Evolutionary conservation across 768 basidiomycete species (phyloP), one percentile per base, ranked within the genome.

Genomic region (Suillus alpinus): DNA sequence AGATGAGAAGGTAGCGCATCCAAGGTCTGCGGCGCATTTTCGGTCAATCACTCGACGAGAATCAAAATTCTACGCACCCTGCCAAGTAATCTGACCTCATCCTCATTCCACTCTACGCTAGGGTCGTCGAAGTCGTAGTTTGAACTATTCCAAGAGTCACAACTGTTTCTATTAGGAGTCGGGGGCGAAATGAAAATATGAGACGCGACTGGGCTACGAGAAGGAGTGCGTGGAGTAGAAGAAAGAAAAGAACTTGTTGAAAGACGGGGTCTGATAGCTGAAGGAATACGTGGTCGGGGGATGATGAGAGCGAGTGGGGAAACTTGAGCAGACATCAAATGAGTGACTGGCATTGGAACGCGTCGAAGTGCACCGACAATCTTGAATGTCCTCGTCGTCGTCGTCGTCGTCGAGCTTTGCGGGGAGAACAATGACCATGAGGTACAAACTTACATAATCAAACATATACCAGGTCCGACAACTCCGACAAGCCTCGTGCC

Each of bases 61-160:
- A 0, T 6, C 12, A 6, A 59, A 53, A 41, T 67, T 63, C 66
- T 29, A 76, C 83, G 44, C 65, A 91, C 91, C 72, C 89, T 80
- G 60, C 83, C 76, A 49, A 92, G 81, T 14, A 93, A 75, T 61
- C 84, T 77, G 59, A 86, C 76, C 63, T 92, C 87, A 56, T 93
- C 91, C 47, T 82, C 81, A 68, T 82, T 88, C 91, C 91, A 93
- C 57, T 89, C 88, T 4, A 76, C 83, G 58, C 86, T 84, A 32
- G 82, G 76, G 46, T 89, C 89, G 8, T 79, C 79, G n/a, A 79
- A 78, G 62, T 83, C 83, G 66, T 80, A 78, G 63, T 85, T 91
- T 23, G 91, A 92, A 67, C 88, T 90, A 72, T 87, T 89, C 91
- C 91, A 92, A 72, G 90, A 92, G 72, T 91, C 89, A 1, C 87